Evolutionary conservation across 2,329 filamentous ascomycete genomes (phyloP).

Genomic region (Calonectria hongkongensis): DNA sequence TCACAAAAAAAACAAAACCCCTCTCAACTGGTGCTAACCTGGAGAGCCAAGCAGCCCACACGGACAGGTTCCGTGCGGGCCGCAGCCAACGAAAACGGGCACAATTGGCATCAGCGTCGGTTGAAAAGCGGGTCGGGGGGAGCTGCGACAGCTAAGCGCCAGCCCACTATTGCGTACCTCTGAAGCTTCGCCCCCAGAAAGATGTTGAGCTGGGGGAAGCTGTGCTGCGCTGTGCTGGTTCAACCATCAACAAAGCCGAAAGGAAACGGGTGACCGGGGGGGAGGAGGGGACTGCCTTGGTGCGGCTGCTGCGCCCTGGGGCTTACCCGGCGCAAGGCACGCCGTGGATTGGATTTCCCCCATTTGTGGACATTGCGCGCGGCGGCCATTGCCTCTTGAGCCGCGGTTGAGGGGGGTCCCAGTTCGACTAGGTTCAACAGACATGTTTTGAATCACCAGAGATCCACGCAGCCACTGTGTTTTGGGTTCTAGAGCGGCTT

Average conservation of each 20-base stretch:
- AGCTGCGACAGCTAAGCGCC: slow-evolving; percentile 14
- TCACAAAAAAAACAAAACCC: neutral
- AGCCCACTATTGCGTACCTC: slow-evolving; percentile 29
- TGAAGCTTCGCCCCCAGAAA: slow-evolving; percentile 15
- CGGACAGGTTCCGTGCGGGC: slow-evolving; percentile 47
- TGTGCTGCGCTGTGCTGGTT: slow-evolving; percentile 17
- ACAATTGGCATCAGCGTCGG: slow-evolving; percentile 50
- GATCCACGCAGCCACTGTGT: slow-evolving; percentile 41
- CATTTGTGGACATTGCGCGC: slow-evolving; percentile 2
- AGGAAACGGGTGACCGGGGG: slow-evolving; percentile 4
- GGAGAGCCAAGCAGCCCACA: slow-evolving; percentile 21
- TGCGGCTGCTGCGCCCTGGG: neutral
- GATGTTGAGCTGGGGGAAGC: slow-evolving; percentile 29
- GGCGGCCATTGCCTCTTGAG: neutral
- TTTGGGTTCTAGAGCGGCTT: slow-evolving; percentile 38
- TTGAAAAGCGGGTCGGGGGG: slow-evolving; percentile 34
- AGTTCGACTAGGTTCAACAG: slow-evolving; percentile 23
- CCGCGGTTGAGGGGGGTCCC: slow-evolving; percentile 20
- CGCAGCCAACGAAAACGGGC: slow-evolving; percentile 50
- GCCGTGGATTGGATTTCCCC: neutral
- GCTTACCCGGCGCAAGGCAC: neutral
- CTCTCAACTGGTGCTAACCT: slow-evolving; percentile 16
- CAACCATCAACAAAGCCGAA: slow-evolving; percentile 34
- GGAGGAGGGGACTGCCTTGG: neutral
- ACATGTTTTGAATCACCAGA: slow-evolving; percentile 1